Percentiles rank a stretch among this genome's conserved stretches.
Evolutionary conservation across 164 flowering plant species (phyloP).

Genomic region (Berberis vulgaris): DNA sequence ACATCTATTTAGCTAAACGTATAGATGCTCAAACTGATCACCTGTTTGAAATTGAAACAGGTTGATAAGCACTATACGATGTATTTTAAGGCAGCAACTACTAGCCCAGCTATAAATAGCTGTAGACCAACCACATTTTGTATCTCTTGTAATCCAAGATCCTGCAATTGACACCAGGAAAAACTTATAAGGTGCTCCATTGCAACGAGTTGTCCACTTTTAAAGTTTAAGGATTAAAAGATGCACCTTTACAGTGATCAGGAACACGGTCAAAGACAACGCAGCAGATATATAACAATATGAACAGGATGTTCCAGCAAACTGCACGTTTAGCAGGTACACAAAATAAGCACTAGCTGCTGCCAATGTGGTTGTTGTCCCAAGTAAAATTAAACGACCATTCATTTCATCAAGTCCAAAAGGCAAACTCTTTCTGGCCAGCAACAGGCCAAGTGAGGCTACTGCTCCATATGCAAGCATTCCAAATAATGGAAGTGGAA

Average conservation of each 20-base stretch:
- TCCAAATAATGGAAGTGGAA: too few species aligned
- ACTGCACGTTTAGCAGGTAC: constrained; percentile 63
- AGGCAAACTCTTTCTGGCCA: constrained; percentile 37
- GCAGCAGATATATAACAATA: constrained; percentile 70
- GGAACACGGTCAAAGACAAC: constrained; percentile 66
- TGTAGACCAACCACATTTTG: constrained; percentile 48
- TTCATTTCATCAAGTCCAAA: constrained; percentile 40
- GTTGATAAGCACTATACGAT: constrained; percentile 42
- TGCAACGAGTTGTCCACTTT: too few species aligned
- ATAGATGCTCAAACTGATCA: constrained; percentile 10
- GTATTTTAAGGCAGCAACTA: constrained; percentile 48
- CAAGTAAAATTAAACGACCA: constrained; percentile 60
- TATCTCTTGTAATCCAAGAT: constrained; percentile 47
- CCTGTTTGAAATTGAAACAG: constrained; percentile 39
- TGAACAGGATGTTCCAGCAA: constrained; percentile 62
- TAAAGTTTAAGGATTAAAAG: not conserved
- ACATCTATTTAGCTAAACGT: not conserved
- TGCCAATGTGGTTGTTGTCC: constrained; percentile 74
- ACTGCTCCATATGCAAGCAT: constrained; percentile 73
- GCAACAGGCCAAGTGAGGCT: constrained; percentile 46
- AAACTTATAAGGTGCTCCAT: not conserved
- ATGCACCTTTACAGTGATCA: constrained; percentile 58
- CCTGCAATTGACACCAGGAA: constrained; percentile 29
- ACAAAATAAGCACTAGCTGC: constrained; percentile 83
- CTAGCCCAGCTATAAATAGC: constrained; percentile 47